Percentiles rank a stretch among this genome's conserved stretches.
Evolutionary conservation across 805 yeast species (phyloP).

Genomic region (Brettanomyces anomalus): DNA sequence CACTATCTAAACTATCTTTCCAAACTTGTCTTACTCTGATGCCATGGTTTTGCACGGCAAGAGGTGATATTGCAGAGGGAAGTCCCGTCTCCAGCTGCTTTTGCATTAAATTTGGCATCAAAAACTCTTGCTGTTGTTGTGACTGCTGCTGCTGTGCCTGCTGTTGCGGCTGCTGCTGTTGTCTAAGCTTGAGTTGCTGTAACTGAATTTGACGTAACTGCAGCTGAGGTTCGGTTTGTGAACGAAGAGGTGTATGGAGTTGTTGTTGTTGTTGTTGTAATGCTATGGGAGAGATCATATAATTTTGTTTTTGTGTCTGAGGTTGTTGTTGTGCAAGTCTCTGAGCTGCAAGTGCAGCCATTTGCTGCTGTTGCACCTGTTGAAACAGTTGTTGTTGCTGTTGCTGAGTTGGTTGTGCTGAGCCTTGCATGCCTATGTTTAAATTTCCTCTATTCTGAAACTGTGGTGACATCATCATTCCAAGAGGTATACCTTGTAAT

Average conservation of each 20-base stretch:
- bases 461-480: conserved; percentile 28
- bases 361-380: conserved; percentile 8
- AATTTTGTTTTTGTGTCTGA: not conserved
- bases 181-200: not conserved
- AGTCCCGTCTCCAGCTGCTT: not conserved
- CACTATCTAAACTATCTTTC: conserved; percentile 59
- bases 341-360: conserved; percentile 16
- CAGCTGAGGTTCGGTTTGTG: not conserved
- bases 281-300: not conserved
- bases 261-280: not conserved
- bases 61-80: not conserved
- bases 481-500: conserved; percentile 17
- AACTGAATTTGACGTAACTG: conserved; percentile 2
- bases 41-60: conserved; percentile 16
- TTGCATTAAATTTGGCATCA: not conserved
- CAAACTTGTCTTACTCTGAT: conserved; percentile 66
- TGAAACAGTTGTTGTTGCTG: conserved; percentile 16
- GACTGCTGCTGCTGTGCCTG: conserved; percentile 17
- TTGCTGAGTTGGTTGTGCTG: conserved; percentile 11
- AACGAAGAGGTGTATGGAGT: not conserved
- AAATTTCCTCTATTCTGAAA: conserved; percentile 20
- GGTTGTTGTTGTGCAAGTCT: conserved; percentile 8
- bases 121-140: conserved; percentile 3
- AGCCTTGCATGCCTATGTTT: conserved; percentile 18
- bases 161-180: conserved; percentile 1